Percentiles rank a stretch among this genome's conserved stretches.
phyloP scores from a whole-genome alignment of 2,329 filamentous ascomycete genomes.

The Fusarium sp. region DNA sequence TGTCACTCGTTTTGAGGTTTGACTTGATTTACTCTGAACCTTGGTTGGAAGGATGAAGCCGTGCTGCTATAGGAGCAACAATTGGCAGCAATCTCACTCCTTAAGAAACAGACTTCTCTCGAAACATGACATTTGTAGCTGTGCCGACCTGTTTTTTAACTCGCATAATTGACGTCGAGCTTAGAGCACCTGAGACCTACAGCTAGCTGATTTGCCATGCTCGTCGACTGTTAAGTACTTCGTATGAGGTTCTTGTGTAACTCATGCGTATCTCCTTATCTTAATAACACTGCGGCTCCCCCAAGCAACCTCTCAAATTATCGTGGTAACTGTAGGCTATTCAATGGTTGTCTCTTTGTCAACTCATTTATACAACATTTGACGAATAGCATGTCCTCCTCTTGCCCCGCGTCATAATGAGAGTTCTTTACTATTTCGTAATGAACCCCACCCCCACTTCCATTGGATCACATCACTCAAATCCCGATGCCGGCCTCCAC shows the following conservation, averaged over 20 bases:
- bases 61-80: constrained; percentile 2
- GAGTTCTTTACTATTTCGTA: constrained; percentile 19
- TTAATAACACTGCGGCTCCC: background rate
- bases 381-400: constrained; percentile 16
- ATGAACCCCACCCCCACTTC: constrained; percentile 35
- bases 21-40: background rate
- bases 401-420: constrained; percentile 30
- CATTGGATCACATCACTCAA: constrained; percentile 15
- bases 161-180: background rate
- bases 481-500: constrained; percentile 21
- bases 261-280: background rate
- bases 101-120: background rate
- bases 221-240: background rate
- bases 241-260: background rate
- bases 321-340: background rate
- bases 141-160: background rate
- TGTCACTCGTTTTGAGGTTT: constrained; percentile 22
- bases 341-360: background rate
- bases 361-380: background rate
- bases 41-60: background rate
- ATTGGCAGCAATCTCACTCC: constrained; percentile 8
- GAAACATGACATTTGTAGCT: background rate
- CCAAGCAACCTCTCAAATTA: background rate
- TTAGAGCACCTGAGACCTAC: background rate
- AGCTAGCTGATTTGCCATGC: background rate